phyloP scores from a whole-genome alignment of 257 asterid genomes.

The Echium plantagineum region DNA sequence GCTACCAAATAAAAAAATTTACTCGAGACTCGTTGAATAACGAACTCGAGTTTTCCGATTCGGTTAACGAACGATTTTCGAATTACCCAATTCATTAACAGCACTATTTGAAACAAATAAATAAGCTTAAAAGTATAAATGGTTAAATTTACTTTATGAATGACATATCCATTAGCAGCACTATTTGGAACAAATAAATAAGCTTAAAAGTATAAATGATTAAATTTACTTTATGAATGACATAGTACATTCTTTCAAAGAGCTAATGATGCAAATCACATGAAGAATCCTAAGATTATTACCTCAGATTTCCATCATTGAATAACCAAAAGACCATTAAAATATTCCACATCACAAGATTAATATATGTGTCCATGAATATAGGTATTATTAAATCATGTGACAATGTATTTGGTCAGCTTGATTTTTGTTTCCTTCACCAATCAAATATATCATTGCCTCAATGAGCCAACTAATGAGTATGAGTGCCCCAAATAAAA shows the following conservation, averaged over 20 bases:
- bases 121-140: not conserved
- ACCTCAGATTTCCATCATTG: slow-evolving; percentile 16
- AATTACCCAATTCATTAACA: too few species aligned
- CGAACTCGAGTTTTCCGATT: too few species aligned
- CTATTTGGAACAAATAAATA: not conserved
- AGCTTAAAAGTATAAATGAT: not conserved
- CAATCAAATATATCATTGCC: slow-evolving; percentile 19
- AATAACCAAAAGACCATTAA: slow-evolving; percentile 8
- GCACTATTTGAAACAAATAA: not conserved
- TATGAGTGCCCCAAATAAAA: not conserved
- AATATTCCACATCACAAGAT: not conserved
- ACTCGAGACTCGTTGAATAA: too few species aligned
- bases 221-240: not conserved
- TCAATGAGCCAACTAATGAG: slow-evolving; percentile 32
- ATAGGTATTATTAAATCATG: slow-evolving; percentile 21
- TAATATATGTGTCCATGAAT: slow-evolving; percentile 11
- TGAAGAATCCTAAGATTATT: slow-evolving; percentile 24
- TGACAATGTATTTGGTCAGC: slow-evolving; percentile 30
- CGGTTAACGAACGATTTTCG: too few species aligned
- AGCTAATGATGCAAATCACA: slow-evolving; percentile 21
- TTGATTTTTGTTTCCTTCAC: slow-evolving; percentile 11
- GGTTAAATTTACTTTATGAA: not conserved
- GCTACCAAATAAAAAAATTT: too few species aligned
- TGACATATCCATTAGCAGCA: too few species aligned
- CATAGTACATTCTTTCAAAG: not conserved